phyloP scores from a whole-genome alignment of 1,139 yeast species.

The Ogataea hybrid region DNA sequence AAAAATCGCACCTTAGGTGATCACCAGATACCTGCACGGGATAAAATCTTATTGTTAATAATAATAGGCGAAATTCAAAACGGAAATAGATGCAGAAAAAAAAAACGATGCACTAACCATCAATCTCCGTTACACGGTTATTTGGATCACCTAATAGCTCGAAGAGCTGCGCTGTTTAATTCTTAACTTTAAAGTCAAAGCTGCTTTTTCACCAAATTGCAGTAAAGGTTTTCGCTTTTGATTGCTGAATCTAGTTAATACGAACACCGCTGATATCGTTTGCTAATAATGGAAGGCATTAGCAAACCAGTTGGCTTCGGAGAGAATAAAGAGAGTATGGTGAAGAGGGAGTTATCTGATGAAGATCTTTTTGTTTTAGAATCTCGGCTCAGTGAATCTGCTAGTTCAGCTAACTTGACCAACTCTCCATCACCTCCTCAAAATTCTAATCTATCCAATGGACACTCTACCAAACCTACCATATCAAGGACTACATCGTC shows the following conservation, averaged over 20 bases:
- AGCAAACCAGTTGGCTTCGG: background rate
- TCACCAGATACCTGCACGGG: background rate
- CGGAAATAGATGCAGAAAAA: slow-evolving; percentile 2
- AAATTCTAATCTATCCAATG: background rate
- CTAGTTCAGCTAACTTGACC: background rate
- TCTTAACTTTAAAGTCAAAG: background rate
- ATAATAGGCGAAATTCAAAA: slow-evolving; percentile 4
- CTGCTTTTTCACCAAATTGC: background rate
- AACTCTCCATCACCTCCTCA: slow-evolving; percentile 1
- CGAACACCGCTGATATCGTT: too few species aligned
- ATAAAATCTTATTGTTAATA: slow-evolving; percentile 2
- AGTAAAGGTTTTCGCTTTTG: background rate
- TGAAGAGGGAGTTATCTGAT: background rate
- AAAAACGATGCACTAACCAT: background rate
- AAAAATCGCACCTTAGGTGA: background rate
- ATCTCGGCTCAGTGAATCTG: background rate
- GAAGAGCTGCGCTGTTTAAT: background rate
- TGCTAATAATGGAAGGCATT: background rate
- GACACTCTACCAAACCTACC: background rate
- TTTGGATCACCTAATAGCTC: slow-evolving; percentile 1
- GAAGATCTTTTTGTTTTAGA: background rate
- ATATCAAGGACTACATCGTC: background rate
- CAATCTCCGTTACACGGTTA: slow-evolving; percentile 5
- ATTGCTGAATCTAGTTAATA: background rate
- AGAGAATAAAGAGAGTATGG: background rate